Conservation (phyloP, 208 protist genomes). For the Acanthamoeba castellanii region DNA sequence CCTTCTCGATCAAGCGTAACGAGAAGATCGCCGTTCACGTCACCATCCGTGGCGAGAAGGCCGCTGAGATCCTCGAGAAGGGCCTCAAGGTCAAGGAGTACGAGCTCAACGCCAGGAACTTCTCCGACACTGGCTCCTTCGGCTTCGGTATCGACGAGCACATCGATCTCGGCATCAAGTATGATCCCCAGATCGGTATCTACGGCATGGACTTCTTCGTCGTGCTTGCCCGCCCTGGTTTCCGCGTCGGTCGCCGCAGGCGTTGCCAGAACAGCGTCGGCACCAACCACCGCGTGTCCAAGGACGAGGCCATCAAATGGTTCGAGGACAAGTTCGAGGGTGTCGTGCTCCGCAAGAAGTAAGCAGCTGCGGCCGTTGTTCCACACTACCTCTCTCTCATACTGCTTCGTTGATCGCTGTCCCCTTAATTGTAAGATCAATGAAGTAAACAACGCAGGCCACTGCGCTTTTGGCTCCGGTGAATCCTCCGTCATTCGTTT, state of each 20-base stretch:
- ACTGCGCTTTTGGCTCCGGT: conserved; percentile 2
- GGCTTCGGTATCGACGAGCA: conserved; percentile 99
- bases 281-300: conserved; percentile 95
- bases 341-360: conserved; percentile 92
- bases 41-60: conserved; percentile 99
- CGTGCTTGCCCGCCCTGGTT: conserved; percentile 97
- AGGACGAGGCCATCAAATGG: conserved; percentile 99
- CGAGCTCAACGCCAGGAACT: conserved; percentile 97
- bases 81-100: conserved; percentile 99
- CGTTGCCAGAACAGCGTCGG: conserved; percentile 92
- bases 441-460: conserved; percentile 3
- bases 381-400: background rate
- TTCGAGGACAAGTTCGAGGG: conserved; percentile 99
- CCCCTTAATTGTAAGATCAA: background rate
- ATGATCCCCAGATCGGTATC: conserved; percentile 99
- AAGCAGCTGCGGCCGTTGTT: background rate
- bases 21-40: conserved; percentile 99
- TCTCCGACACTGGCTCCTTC: conserved; percentile 98
- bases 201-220: conserved; percentile 99
- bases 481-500: background rate
- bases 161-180: conserved; percentile 99
- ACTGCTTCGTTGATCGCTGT: background rate
- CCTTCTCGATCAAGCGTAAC: conserved; percentile 99
- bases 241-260: conserved; percentile 93
- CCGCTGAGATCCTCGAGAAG: conserved; percentile 98